Percentiles rank a stretch among this genome's conserved stretches.
These are phyloP conservation scores for Flaveria floridana DNA, from an alignment of 140 eudicot species.

Conservation along the genomic window DNA sequence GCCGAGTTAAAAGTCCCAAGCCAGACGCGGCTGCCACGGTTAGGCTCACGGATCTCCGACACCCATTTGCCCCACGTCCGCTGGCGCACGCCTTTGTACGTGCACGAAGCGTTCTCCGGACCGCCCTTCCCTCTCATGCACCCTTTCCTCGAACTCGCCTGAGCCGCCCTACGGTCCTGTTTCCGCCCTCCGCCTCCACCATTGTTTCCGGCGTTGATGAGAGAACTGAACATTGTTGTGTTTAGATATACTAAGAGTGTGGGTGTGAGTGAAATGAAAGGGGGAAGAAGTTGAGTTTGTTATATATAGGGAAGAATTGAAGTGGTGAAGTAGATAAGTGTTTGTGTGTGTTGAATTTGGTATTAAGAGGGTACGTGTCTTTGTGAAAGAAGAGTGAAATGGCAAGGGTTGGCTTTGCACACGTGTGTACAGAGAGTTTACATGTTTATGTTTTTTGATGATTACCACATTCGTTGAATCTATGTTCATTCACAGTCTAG, in stretches of 20 bases:
- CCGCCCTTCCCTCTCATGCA: slow-evolving; percentile 90
- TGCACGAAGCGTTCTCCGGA: slow-evolving; percentile 74
- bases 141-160: slow-evolving; percentile 71
- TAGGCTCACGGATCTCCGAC: slow-evolving; percentile 82
- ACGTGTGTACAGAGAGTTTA: slow-evolving; percentile 36
- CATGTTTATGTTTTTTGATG: slow-evolving; percentile 31
- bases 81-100: slow-evolving; percentile 79
- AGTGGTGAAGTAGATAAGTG: slow-evolving; percentile 35
- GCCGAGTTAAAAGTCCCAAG: slow-evolving; percentile 75
- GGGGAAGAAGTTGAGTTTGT: slow-evolving; percentile 26
- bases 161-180: slow-evolving; percentile 38
- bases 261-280: not conserved
- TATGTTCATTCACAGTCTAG: not conserved
- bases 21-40: slow-evolving; percentile 79
- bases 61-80: slow-evolving; percentile 97
- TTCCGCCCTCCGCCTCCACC: slow-evolving; percentile 27
- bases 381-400: slow-evolving; percentile 31
- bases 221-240: slow-evolving; percentile 6
- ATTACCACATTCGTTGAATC: slow-evolving; percentile 21
- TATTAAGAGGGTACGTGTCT: slow-evolving; percentile 35
- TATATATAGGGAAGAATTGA: slow-evolving; percentile 13
- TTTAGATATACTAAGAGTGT: not conserved
- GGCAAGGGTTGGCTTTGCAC: slow-evolving; percentile 39
- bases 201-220: slow-evolving; percentile 16
- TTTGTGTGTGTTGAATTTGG: slow-evolving; percentile 24